Evolutionary conservation across 495 filamentous ascomycete species (phyloP), one percentile per base, ranked within the genome.

Genomic region (Achaetomiella virescens): DNA sequence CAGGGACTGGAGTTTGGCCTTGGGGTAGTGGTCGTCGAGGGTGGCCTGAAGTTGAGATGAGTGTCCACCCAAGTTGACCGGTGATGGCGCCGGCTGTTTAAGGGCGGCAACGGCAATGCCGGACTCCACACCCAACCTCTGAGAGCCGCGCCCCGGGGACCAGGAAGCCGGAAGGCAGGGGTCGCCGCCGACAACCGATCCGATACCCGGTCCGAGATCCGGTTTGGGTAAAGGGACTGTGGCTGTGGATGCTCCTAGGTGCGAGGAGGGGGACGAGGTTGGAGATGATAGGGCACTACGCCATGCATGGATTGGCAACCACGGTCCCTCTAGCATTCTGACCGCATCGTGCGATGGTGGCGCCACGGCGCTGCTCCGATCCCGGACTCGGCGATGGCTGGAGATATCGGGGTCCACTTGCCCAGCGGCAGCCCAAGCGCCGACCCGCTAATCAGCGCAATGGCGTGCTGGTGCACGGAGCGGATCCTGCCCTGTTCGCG

Each of bases 311-410:
- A 44, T 3, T 1, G 15, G 24, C 12, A 21, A 29, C 10, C 21
- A 27, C 22, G 24, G 11, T 38, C 52, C 4, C 25, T 1, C n/a
- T 35, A 29, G 38, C 21, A 27, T 10, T 6, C 22, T 1, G 2
- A 11, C n/a, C 17, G 3, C 15, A 36, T 59, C 57, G 49, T 12
- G 14, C 44, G 18, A 59, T 44, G 40, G 57, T 59, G 50, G 51
- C 57, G 38, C 49, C 57, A 58, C 43, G 14, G 29, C 43, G n/a
- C 5, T 5, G 2, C 10, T 42, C 37, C 37, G 49, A 29, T 43
- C 9, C 38, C 50, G 50, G 50, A 10, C 38, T 52, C 50, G 50
- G 38, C 38, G 38, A 6, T 21, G 10, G 22, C n/a, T 9, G 22
- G 21, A 48, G 33, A 2, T 5, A 5, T 48, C 46, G 29, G 46